Base-by-base conservation (phyloP, 805 yeast species). In the Ogataea degrootiae region DNA sequence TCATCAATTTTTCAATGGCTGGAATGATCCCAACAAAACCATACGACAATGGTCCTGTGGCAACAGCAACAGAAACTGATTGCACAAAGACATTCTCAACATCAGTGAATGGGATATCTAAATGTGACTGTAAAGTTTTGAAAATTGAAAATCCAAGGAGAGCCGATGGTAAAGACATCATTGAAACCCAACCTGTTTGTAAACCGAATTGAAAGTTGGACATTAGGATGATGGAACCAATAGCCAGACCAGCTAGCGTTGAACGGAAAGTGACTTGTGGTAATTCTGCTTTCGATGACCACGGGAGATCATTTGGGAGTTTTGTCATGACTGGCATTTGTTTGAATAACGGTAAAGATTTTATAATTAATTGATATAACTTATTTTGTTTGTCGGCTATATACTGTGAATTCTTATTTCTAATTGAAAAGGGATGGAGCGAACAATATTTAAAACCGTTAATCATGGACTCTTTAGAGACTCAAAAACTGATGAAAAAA, bases 121-220 rank as follows among this genome's bases (percentile, higher is more conserved):
- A 46, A 5, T 53, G 46, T 1, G 54, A 43, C 22, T 73, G 71
- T 2, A 84, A 57, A 4, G 80, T 68, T 56, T 83, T 87, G 71
- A 91, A 92, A 17, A 86, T 70, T 0, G 97, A 85, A 63, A 82
- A 91, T 0, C 96, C 97, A 23, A 92, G 67, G 44, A 92, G 67
- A 0, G 98, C 97, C 5, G 96, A 85, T 0, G 99, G 98, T 46
- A 92, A 71, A 21, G 96, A 87, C 99, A 92, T 94, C 99, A 92
- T 92, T 11, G 97, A 89, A 6, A 94, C 97, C 99, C 99, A 92
- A 2, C 99, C 99, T 0, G 97, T 92, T 62, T 92, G 99, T 19
- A 92, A 71, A 1, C 98, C 99, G 63, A 92, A 92, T 63, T 92
- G 98, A 69, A 94, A 94, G 66, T 92, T 92, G 4, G 97, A 88